Base-by-base conservation (phyloP, 1,284 basidiomycete species). In the Meira miltonrushii region DNA sequence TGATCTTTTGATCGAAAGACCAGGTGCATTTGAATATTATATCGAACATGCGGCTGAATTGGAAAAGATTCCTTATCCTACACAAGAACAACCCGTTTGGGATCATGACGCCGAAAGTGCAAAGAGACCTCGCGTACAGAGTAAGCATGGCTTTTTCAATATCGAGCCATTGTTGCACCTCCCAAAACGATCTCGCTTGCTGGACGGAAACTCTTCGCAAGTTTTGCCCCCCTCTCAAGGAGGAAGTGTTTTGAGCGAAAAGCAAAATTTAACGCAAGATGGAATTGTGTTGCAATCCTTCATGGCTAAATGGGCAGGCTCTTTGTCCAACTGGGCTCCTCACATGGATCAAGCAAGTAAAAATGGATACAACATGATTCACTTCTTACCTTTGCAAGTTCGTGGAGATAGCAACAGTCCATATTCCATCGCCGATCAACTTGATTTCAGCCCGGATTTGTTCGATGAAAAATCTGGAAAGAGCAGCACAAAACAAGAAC, bases 301-400 rank as follows among this genome's bases (percentile, higher is more conserved):
- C 55, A 62, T 74, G 59, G 63, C 72, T 33, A 74, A 74, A 55
- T 74, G 72, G 72, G 72, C 72, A n/a, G 72, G 72, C 10, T 64
- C 69, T 15, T 50, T 74, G n/a, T 46, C 57, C 11, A 60, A 67
- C 9, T 74, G 72, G 72, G 56, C 52, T 13, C 64, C 70, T 10
- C 69, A 74, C 25, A 65, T 74, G 52, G 65, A 72, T 50, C 60
- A 60, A 47, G 72, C 72, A 39, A 60, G 64, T 19, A 63, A 69
- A 13, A 64, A 63, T n/a, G 72, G 72, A 15, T 74, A 73, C 65
- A 74, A 74, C 64, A 71, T 74, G 71, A 58, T 72, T 23, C 72
- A 74, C 58, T 74, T 71, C 56, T 65, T 67, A 15, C 72, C 72
- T 7, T 63, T 74, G 40, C 68, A 74, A 39, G 71, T 74, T 3